Conservation (phyloP, 208 protist genomes). For the Wallacemonas sp. region DNA sequence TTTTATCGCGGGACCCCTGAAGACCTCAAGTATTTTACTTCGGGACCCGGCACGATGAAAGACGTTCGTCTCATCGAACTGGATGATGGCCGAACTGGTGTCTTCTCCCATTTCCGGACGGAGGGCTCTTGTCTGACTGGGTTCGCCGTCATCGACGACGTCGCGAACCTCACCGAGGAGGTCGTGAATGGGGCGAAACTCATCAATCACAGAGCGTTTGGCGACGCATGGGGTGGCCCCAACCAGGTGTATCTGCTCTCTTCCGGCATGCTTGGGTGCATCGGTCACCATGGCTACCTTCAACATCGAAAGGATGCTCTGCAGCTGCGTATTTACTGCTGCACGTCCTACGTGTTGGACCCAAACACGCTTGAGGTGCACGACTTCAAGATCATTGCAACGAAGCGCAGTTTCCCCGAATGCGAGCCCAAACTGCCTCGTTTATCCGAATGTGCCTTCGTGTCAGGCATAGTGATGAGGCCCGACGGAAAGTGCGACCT, state of each 20-base stretch:
- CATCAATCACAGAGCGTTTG: constrained; percentile 27
- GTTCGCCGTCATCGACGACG: constrained; percentile 13
- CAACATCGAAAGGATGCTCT: constrained; percentile 24
- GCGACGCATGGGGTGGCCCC: constrained; percentile 46
- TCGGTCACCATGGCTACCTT: constrained; percentile 48
- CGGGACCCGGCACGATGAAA: constrained; percentile 19
- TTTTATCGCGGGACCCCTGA: constrained; percentile 19
- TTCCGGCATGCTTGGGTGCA: constrained; percentile 44
- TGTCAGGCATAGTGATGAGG: constrained; percentile 45
- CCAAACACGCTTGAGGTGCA: constrained; percentile 33
- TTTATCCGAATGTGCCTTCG: constrained; percentile 39
- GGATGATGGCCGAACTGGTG: constrained; percentile 9
- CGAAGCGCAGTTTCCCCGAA: constrained; percentile 32
- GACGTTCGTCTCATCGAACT: constrained; percentile 23
- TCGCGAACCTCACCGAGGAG: constrained; percentile 11
- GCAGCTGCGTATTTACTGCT: constrained; percentile 44
- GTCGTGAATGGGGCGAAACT: constrained; percentile 16
- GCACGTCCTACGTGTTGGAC: constrained; percentile 53
- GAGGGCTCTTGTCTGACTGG: constrained; percentile 27
- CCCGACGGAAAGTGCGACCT: constrained; percentile 39
- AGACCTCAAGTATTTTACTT: constrained; percentile 24
- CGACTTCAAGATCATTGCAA: constrained; percentile 54
- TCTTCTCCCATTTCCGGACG: constrained; percentile 25
- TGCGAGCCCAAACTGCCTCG: constrained; percentile 27
- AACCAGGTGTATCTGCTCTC: constrained; percentile 46